These are phyloP conservation scores for Suillus subaureus DNA, from an alignment of 768 basidiomycete genomes.

Conservation along the genomic window DNA sequence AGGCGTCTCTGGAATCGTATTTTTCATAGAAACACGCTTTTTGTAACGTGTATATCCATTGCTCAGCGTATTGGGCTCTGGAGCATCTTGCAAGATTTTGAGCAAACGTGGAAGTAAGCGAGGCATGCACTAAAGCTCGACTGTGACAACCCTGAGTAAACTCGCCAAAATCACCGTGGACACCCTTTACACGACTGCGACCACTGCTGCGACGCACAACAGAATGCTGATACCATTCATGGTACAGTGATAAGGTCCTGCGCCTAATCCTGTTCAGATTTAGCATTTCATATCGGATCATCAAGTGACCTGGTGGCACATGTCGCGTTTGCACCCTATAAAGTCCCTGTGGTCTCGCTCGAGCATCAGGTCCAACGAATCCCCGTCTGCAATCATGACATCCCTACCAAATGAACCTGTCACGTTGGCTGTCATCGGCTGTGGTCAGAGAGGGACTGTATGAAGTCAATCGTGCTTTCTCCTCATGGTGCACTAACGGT, in stretches of 20 bases:
- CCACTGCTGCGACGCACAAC: background rate
- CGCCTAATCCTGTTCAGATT: background rate
- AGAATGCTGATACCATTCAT: background rate
- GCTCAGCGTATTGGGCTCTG: constrained; percentile 23
- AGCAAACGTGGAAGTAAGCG: constrained; percentile 72
- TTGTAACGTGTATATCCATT: constrained; percentile 13
- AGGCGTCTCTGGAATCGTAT: constrained; percentile 39
- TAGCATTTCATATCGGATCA: background rate
- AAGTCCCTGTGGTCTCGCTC: constrained; percentile 39
- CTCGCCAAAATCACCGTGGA: background rate
- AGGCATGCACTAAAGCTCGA: constrained; percentile 47
- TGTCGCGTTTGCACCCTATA: constrained; percentile 27
- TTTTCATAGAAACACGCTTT: constrained; percentile 37
- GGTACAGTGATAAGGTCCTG: background rate
- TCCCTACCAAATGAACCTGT: constrained; percentile 40
- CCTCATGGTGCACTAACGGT: background rate
- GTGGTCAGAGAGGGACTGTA: constrained; percentile 82
- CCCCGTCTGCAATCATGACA: constrained; percentile 18
- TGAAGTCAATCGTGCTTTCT: constrained; percentile 10
- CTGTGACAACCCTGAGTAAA: background rate
- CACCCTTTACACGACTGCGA: background rate
- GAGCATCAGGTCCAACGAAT: constrained; percentile 27
- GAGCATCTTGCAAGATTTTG: constrained; percentile 37
- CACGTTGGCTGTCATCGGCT: constrained; percentile 79
- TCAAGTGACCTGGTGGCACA: background rate